These are phyloP conservation scores for Russula vinacea DNA, from an alignment of 768 basidiomycete species.

Conservation along the genomic window DNA sequence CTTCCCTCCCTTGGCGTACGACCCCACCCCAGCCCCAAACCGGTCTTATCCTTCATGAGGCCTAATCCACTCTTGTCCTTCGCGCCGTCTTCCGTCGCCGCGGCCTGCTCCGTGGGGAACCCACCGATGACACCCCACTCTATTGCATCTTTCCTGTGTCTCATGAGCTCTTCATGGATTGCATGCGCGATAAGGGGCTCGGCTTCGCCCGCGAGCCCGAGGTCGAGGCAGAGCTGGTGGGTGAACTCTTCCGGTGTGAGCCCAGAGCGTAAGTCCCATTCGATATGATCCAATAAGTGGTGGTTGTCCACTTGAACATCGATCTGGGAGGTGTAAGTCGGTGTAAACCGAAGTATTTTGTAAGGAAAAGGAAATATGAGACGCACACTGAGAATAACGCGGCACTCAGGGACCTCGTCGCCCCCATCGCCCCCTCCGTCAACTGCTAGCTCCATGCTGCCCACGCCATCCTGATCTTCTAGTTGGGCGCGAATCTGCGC, in stretches of 20 bases:
- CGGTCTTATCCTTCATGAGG: slow-evolving; percentile 77
- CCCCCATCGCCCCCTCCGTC: slow-evolving; percentile 53
- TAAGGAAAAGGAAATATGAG: slow-evolving; percentile 9
- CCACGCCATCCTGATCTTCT: slow-evolving; percentile 84
- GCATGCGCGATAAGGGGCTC: slow-evolving; percentile 88
- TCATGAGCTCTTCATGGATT: slow-evolving; percentile 90
- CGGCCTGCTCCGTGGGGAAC: slow-evolving; percentile 41
- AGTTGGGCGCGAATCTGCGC: slow-evolving; percentile 88
- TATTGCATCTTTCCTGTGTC: slow-evolving; percentile 91
- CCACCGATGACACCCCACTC: slow-evolving; percentile 88
- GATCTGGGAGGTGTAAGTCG: slow-evolving; percentile 54
- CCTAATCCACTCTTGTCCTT: slow-evolving; percentile 52
- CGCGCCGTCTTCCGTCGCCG: slow-evolving; percentile 36
- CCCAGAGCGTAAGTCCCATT: slow-evolving; percentile 96
- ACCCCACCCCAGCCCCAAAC: slow-evolving; percentile 71
- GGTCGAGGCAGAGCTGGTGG: slow-evolving; percentile 71
- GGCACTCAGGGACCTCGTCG: slow-evolving; percentile 63
- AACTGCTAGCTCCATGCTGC: slow-evolving; percentile 67
- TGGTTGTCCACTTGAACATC: slow-evolving; percentile 94
- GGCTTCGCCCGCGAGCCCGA: slow-evolving; percentile 86
- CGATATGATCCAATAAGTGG: slow-evolving; percentile 91
- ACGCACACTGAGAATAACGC: slow-evolving; percentile 76
- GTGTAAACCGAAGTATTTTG: slow-evolving; percentile 11
- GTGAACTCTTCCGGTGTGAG: slow-evolving; percentile 89
- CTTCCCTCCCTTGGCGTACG: slow-evolving; percentile 73